Conservation (phyloP, 2,329 filamentous ascomycete genomes). For the Paecilomyces niveus region DNA sequence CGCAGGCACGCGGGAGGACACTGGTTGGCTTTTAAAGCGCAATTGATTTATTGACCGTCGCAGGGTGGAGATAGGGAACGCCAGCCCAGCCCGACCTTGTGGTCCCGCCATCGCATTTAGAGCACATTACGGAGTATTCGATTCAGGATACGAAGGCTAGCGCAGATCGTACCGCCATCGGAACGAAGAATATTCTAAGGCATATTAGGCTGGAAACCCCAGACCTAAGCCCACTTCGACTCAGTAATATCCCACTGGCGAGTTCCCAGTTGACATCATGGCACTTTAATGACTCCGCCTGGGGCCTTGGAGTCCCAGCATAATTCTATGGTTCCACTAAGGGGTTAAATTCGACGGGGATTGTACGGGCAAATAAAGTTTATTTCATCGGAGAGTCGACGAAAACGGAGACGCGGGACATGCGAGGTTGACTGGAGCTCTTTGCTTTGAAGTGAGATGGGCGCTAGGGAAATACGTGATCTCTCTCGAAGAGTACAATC, state of each 20-base stretch:
- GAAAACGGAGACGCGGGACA: neutral
- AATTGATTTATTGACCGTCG: no score
- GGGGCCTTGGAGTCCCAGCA: neutral
- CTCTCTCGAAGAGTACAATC: conserved; percentile 32
- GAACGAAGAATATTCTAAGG: neutral
- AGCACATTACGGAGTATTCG: no score
- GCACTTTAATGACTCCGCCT: neutral
- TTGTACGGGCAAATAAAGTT: no score
- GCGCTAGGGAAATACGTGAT: conserved; percentile 5
- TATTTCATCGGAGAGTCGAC: neutral
- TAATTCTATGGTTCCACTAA: neutral
- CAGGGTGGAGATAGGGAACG: no score
- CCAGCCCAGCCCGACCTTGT: no score
- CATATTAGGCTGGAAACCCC: neutral
- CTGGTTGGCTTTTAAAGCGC: no score
- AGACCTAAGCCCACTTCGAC: neutral
- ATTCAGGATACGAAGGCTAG: no score
- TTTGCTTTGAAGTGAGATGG: no score
- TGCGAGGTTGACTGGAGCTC: no score
- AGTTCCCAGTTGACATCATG: neutral
- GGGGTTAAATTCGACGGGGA: neutral
- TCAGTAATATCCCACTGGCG: neutral
- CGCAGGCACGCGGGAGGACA: no score
- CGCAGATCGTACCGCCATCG: neutral
- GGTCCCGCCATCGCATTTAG: no score